These are phyloP conservation scores for Neurospora sp. DNA, from an alignment of 495 filamentous ascomycete genomes.

Conservation along the genomic window DNA sequence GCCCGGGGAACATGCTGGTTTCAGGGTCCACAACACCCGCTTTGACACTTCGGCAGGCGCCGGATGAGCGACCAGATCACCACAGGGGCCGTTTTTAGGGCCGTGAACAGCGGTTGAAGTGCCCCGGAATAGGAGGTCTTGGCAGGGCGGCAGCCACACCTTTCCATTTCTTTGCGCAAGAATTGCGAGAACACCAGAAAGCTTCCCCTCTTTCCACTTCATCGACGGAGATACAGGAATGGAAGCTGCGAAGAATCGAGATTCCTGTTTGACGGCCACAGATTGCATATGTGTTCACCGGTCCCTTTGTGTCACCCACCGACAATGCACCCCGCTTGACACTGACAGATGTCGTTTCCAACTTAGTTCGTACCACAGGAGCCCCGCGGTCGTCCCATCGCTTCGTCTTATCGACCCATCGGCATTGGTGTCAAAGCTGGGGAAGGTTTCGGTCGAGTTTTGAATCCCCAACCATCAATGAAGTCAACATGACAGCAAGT, in stretches of 20 bases:
- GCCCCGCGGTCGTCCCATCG: not conserved
- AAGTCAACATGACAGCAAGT: not conserved
- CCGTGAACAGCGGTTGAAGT: not conserved
- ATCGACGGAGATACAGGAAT: not conserved
- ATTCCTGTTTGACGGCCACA: not conserved
- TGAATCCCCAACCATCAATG: not conserved
- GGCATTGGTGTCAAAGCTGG: not conserved
- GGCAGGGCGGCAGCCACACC: not conserved
- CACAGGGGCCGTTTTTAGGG: not conserved
- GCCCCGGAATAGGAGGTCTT: not conserved
- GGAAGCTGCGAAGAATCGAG: not conserved
- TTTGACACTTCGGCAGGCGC: not conserved
- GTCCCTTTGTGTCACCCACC: not conserved
- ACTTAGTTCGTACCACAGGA: not conserved
- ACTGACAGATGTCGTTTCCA: not conserved
- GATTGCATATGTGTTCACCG: not conserved
- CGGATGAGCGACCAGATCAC: not conserved
- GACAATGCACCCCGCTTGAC: not conserved
- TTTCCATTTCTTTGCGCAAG: not conserved
- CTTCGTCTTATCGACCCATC: not conserved
- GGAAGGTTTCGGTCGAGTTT: not conserved
- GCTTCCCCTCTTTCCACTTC: not conserved
- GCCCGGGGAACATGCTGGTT: not conserved
- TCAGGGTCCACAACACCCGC: not conserved
- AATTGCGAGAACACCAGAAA: not conserved